Evolutionary conservation across 2,329 filamentous ascomycete species (phyloP).

Genomic region (Aspergillus ochraceus): DNA sequence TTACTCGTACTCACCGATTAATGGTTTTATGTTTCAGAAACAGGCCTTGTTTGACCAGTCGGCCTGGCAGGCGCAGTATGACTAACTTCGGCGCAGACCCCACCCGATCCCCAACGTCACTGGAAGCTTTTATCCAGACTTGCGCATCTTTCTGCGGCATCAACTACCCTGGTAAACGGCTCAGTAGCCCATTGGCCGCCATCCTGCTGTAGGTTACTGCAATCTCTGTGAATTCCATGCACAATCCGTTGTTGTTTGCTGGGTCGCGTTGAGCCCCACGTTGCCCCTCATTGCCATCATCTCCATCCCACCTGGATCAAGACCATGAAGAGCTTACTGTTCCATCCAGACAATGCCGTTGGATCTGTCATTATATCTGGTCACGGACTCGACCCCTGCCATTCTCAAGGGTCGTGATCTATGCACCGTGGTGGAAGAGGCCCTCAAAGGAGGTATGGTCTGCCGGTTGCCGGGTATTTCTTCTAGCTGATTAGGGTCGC

Average conservation of each 20-base stretch:
- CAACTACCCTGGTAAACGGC: neutral
- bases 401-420: slow-evolving; percentile 75
- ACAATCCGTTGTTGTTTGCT: neutral
- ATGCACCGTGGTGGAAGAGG: slow-evolving; percentile 69
- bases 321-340: neutral
- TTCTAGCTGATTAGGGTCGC: slow-evolving; percentile 9
- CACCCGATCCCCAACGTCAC: neutral
- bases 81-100: neutral
- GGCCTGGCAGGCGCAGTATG: neutral
- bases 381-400: slow-evolving; percentile 86
- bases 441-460: slow-evolving; percentile 67
- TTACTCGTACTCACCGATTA: too few species aligned
- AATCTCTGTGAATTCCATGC: neutral
- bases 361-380: slow-evolving; percentile 83
- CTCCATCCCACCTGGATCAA: neutral
- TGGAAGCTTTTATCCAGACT: neutral
- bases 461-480: slow-evolving; percentile 1
- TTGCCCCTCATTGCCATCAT: neutral
- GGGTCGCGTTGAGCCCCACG: neutral
- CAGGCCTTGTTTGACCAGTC: too few species aligned
- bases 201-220: neutral
- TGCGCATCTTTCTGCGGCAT: neutral
- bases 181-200: neutral
- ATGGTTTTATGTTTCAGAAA: too few species aligned
- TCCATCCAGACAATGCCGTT: slow-evolving; percentile 44